A percentile compares a stretch with the other conserved stretches of the same genome.
Conservation (phyloP, 371 early-diverging fungal species). For the Mycotypha africana region DNA sequence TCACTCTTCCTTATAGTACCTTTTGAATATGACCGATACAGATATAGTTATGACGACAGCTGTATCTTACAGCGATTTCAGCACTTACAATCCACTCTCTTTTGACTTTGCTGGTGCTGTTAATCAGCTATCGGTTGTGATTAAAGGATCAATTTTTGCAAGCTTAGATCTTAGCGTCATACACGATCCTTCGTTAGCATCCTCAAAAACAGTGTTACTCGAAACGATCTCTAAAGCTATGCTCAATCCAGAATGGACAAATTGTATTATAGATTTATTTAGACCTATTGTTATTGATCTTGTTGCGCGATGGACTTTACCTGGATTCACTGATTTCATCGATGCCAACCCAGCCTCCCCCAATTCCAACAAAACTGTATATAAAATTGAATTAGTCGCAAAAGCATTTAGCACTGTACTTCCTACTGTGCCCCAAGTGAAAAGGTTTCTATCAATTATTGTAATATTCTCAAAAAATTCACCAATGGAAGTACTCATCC, state of each 20-base stretch:
- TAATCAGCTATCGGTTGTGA: conserved; percentile 15
- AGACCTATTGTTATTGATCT: conserved; percentile 82
- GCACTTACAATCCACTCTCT: conserved; percentile 28
- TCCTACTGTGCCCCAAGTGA: conserved; percentile 71
- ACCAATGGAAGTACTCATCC: no score
- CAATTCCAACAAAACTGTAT: conserved; percentile 26
- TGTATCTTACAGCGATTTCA: conserved; percentile 1
- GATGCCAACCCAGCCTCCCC: conserved; percentile 20
- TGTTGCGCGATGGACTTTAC: conserved; percentile 69
- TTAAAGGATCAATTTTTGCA: conserved; percentile 9
- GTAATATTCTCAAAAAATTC: neutral
- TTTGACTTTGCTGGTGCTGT: conserved; percentile 27
- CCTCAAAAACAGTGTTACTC: conserved; percentile 18
- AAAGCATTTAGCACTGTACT: conserved; percentile 62
- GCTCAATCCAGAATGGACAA: conserved; percentile 29
- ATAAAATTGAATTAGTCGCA: conserved; percentile 48
- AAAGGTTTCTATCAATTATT: conserved; percentile 39
- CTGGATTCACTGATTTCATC: conserved; percentile 41
- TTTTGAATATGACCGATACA: no score
- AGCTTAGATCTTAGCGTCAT: conserved; percentile 10
- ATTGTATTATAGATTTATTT: conserved; percentile 48
- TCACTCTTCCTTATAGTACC: no score
- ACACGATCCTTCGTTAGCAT: conserved; percentile 4
- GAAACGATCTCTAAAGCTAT: conserved; percentile 32
- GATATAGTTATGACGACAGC: conserved; percentile 7